A percentile compares a stretch with the other conserved stretches of the same genome.
phyloP scores from a whole-genome alignment of 2,329 filamentous ascomycete species.

The Trichoderma guizhouense region DNA sequence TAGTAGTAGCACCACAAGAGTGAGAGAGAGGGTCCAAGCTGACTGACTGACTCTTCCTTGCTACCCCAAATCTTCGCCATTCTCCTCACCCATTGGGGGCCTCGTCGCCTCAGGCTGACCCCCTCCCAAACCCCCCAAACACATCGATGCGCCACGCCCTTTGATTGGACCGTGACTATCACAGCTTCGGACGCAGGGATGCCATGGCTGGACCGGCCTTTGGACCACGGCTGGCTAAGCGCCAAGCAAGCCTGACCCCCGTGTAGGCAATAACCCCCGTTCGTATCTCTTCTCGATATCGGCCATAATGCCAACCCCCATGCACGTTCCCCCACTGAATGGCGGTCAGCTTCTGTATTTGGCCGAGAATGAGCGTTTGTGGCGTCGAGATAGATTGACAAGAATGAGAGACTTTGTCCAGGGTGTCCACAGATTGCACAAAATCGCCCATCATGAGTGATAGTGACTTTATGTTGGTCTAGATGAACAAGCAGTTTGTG shows the following conservation, averaged over 20 bases:
- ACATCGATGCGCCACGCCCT: not conserved
- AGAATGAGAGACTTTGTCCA: not conserved
- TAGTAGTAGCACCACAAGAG: not conserved
- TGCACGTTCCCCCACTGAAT: constrained; percentile 3
- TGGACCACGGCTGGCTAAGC: not conserved
- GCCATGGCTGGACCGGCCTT: not conserved
- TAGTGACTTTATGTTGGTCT: not conserved
- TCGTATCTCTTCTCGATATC: not conserved
- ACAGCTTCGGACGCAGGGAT: not conserved
- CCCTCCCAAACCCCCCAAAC: not conserved
- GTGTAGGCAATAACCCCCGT: not conserved
- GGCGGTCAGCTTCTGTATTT: constrained; percentile 11
- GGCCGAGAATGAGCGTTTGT: constrained; percentile 7
- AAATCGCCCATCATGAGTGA: not conserved
- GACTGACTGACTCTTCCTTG: not conserved
- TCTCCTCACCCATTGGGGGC: not conserved
- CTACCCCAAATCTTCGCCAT: not conserved
- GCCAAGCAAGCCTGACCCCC: not conserved
- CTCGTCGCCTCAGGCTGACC: not conserved
- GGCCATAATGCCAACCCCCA: not conserved
- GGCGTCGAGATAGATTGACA: not conserved
- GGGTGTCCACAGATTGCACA: constrained; percentile 1
- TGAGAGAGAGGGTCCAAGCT: not conserved
- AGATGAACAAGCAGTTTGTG: not conserved
- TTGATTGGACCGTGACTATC: not conserved